Percentiles rank a stretch among this genome's conserved stretches.
Conservation (phyloP, 169 alveolate species). For the Fabrea salina region DNA sequence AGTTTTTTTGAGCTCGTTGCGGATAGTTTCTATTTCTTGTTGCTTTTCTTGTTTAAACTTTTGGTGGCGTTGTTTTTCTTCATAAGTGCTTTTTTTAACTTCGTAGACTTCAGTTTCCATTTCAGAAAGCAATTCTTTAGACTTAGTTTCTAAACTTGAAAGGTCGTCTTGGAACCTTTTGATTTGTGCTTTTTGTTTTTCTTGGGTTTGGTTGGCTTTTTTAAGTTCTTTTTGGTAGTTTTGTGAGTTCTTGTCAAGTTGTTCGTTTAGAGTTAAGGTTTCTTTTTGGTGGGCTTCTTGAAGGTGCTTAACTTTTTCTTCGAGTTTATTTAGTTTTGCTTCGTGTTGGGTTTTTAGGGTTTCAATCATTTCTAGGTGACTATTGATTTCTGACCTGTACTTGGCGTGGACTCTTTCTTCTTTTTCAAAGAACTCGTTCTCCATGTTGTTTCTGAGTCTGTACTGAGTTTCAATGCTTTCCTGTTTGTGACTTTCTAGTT, state of each 20-base stretch:
- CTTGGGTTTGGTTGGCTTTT: background rate
- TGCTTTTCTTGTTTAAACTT: background rate
- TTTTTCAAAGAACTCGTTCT: background rate
- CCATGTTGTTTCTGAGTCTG: background rate
- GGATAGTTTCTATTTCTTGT: background rate
- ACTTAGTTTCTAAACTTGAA: background rate
- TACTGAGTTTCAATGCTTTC: background rate
- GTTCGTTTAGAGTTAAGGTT: background rate
- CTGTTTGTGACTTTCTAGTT: background rate
- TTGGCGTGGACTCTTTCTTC: background rate
- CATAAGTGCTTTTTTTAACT: background rate
- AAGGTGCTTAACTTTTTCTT: background rate
- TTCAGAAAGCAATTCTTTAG: background rate
- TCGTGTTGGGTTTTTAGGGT: background rate
- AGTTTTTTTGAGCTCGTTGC: background rate
- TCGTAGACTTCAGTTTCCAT: background rate
- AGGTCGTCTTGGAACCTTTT: background rate
- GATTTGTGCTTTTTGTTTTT: background rate
- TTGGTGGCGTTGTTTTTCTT: background rate
- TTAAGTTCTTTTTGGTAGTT: background rate
- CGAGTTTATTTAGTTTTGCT: background rate
- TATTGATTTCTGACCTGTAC: background rate
- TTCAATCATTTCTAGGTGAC: background rate
- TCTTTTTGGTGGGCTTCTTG: background rate
- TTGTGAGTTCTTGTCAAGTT: background rate